Conservation (phyloP, 371 early-diverging fungal genomes). For the Mortierella sp. region DNA sequence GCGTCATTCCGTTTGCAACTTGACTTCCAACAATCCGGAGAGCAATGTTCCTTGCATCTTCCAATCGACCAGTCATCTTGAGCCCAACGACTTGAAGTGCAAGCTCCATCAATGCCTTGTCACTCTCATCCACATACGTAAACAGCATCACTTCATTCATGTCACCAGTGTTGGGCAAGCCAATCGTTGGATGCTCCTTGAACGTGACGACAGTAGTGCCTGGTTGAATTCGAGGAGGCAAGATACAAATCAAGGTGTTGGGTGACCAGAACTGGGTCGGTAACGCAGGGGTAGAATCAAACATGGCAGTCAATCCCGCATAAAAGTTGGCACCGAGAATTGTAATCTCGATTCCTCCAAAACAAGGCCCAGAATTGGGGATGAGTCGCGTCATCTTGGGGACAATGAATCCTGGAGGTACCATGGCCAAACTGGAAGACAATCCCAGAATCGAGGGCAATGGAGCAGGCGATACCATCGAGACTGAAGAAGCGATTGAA, state of each 20-base stretch:
- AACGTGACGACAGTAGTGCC: conserved; percentile 85
- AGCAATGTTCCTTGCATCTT: conserved; percentile 79
- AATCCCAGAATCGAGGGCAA: conserved; percentile 38
- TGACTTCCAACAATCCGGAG: conserved; percentile 80
- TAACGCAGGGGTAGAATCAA: conserved; percentile 67
- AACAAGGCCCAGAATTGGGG: conserved; percentile 82
- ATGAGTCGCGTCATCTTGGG: conserved; percentile 69
- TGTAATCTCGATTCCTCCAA: conserved; percentile 88
- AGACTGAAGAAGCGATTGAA: conserved; percentile 15
- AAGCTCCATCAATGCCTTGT: conserved; percentile 88
- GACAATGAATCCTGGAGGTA: conserved; percentile 47
- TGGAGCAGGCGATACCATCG: conserved; percentile 37
- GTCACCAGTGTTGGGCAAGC: conserved; percentile 45
- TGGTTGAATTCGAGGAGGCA: conserved; percentile 80
- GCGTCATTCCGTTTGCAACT: conserved; percentile 53
- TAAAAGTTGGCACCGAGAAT: conserved; percentile 84
- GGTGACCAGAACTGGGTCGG: conserved; percentile 78
- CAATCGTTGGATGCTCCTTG: conserved; percentile 64
- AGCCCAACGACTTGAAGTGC: conserved; percentile 89
- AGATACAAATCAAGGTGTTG: conserved; percentile 82
- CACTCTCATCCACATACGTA: conserved; percentile 75
- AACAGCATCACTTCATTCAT: conserved; percentile 66
- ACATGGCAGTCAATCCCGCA: conserved; percentile 68
- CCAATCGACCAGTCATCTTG: conserved; percentile 82
- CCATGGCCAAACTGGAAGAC: conserved; percentile 30